Percentiles rank a stretch among this genome's conserved stretches.
Evolutionary conservation across 129 eudicot species (phyloP).

Genomic region (Saussurea involucrata): DNA sequence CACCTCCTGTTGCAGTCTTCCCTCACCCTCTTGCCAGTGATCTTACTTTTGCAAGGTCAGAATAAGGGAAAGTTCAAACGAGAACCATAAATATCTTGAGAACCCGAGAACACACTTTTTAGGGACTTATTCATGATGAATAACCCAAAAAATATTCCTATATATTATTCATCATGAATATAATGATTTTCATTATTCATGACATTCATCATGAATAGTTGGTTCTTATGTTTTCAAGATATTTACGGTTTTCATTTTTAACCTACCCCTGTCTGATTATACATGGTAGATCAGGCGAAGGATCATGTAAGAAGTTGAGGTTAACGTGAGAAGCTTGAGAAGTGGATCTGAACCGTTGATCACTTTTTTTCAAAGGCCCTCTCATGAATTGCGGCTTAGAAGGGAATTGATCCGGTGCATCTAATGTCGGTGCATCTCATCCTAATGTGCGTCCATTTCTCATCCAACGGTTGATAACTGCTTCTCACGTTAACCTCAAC

Average conservation of each 20-base stretch:
- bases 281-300: neutral
- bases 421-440: too few species aligned
- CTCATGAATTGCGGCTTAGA: too few species aligned
- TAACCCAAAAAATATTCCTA: neutral
- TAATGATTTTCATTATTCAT: neutral
- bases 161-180: neutral
- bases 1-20: constrained; percentile 98
- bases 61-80: neutral
- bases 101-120: neutral
- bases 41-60: constrained; percentile 79
- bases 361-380: too few species aligned
- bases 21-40: constrained; percentile 98
- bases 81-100: neutral
- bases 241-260: neutral
- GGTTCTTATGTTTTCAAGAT: neutral
- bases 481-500: too few species aligned
- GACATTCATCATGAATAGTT: neutral
- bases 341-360: too few species aligned
- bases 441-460: too few species aligned
- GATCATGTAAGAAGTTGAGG: too few species aligned
- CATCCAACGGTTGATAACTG: too few species aligned
- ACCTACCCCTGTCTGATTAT: constrained; percentile 26
- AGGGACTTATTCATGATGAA: neutral
- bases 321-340: too few species aligned
- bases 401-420: too few species aligned